Evolutionary conservation across 1,139 yeast genomes (phyloP).

Genomic region (Lodderomyces orthopsilosis): DNA sequence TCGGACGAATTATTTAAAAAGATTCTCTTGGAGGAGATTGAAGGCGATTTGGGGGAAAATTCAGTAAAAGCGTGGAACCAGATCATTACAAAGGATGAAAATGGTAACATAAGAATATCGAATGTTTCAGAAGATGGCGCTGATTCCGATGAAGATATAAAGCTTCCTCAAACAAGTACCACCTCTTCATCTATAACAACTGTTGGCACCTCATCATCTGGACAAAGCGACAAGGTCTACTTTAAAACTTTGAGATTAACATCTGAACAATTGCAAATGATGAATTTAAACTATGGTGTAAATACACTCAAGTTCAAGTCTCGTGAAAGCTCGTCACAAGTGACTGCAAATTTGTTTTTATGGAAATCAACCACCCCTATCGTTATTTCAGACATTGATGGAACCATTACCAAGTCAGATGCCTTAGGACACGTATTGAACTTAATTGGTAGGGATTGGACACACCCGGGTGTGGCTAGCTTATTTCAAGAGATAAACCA

Average conservation of each 20-base stretch:
- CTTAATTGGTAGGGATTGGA: slow-evolving; percentile 96
- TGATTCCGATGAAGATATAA: slow-evolving; percentile 1
- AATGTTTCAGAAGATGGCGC: slow-evolving; percentile 14
- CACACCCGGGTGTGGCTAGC: slow-evolving; percentile 93
- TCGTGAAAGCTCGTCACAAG: slow-evolving; percentile 75
- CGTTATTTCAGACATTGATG: slow-evolving; percentile 96
- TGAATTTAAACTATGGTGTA: slow-evolving; percentile 74
- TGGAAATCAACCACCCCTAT: slow-evolving; percentile 89
- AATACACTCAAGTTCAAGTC: slow-evolving; percentile 79
- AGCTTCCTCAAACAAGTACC: neutral
- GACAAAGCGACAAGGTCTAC: slow-evolving; percentile 38
- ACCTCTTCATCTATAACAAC: slow-evolving; percentile 14
- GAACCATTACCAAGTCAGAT: slow-evolving; percentile 96
- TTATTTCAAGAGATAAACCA: slow-evolving; percentile 78
- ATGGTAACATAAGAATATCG: slow-evolving; percentile 68
- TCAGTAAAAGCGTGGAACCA: slow-evolving; percentile 33
- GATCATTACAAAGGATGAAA: slow-evolving; percentile 51
- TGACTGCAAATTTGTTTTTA: slow-evolving; percentile 69
- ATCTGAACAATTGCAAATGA: slow-evolving; percentile 77
- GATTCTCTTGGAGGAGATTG: slow-evolving; percentile 58
- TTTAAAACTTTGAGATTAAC: slow-evolving; percentile 90
- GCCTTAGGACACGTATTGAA: slow-evolving; percentile 96
- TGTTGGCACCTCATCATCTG: slow-evolving; percentile 8
- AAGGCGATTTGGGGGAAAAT: slow-evolving; percentile 17
- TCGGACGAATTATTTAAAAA: slow-evolving; percentile 71